Percentiles rank a stretch among this genome's conserved stretches.
Evolutionary conservation across 2,329 filamentous ascomycete species (phyloP).

Genomic region (Fusarium ambrosium): DNA sequence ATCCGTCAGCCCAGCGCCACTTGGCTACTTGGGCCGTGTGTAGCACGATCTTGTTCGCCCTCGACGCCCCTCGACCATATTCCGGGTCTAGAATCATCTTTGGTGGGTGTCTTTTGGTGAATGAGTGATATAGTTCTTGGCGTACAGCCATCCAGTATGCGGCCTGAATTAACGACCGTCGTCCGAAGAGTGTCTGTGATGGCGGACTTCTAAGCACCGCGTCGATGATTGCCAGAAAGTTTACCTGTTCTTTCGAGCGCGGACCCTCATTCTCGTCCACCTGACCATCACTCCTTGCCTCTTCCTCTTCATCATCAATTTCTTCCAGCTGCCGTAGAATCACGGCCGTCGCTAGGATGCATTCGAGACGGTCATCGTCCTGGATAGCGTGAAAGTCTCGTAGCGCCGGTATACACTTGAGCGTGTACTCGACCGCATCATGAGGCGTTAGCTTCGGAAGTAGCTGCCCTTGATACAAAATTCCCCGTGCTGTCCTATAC

Average conservation of each 20-base stretch:
- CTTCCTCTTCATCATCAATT: conserved; percentile 56
- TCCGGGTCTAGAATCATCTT: conserved; percentile 54
- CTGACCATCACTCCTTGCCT: conserved; percentile 5
- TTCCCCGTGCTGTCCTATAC: conserved; percentile 53
- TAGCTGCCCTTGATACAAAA: conserved; percentile 55
- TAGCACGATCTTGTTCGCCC: conserved; percentile 57
- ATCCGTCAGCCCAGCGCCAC: conserved; percentile 56
- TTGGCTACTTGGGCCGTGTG: conserved; percentile 58
- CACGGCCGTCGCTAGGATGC: conserved; percentile 57
- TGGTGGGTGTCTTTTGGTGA: conserved; percentile 55
- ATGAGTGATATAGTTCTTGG: conserved; percentile 58
- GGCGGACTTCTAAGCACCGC: conserved; percentile 55
- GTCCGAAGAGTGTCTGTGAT: conserved; percentile 53
- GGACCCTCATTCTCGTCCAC: neutral
- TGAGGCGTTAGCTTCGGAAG: conserved; percentile 53
- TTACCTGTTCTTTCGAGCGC: conserved; percentile 47
- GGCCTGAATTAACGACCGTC: conserved; percentile 54
- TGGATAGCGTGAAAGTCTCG: conserved; percentile 54
- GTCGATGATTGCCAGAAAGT: conserved; percentile 58
- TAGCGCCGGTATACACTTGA: conserved; percentile 56
- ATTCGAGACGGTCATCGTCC: conserved; percentile 57
- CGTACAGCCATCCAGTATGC: conserved; percentile 59
- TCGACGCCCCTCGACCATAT: conserved; percentile 52
- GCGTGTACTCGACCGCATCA: conserved; percentile 57
- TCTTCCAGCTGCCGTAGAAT: conserved; percentile 58